phyloP scores from a whole-genome alignment of 2,329 filamentous ascomycete genomes.

The Diaporthe sp. region DNA sequence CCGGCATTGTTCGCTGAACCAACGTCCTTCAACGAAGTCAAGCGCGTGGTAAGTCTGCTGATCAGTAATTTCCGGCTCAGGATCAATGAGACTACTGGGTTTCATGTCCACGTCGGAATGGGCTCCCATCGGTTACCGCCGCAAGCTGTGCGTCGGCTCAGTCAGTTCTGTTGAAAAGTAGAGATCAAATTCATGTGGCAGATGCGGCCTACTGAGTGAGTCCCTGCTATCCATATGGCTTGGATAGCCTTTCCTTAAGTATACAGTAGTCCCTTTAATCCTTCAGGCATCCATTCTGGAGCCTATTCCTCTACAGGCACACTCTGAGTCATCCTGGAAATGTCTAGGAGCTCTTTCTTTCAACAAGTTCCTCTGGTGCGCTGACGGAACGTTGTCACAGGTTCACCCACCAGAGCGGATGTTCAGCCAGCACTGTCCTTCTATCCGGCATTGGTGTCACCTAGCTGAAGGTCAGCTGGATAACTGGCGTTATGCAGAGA shows the following conservation, averaged over 20 bases:
- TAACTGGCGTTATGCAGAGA: neutral
- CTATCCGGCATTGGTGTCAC: neutral
- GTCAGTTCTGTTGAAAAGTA: no score
- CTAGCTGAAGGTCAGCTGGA: neutral
- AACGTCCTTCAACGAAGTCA: neutral
- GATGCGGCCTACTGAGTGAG: no score
- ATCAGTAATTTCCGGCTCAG: neutral
- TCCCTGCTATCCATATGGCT: no score
- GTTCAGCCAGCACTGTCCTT: neutral
- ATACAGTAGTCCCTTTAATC: no score
- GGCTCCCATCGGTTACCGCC: neutral
- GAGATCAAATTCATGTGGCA: no score
- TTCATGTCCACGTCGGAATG: neutral
- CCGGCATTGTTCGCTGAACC: neutral
- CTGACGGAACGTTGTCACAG: neutral
- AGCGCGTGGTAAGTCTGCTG: neutral
- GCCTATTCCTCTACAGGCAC: no score
- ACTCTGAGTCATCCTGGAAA: no score
- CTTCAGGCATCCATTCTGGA: no score
- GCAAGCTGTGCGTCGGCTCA: neutral
- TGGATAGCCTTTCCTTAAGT: no score
- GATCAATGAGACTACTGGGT: neutral
- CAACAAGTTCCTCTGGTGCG: neutral
- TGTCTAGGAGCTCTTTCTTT: no score
- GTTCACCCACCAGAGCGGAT: neutral